Evolutionary conservation across 2,329 filamentous ascomycete genomes (phyloP).

Genomic region (Parastagonospora avenae): DNA sequence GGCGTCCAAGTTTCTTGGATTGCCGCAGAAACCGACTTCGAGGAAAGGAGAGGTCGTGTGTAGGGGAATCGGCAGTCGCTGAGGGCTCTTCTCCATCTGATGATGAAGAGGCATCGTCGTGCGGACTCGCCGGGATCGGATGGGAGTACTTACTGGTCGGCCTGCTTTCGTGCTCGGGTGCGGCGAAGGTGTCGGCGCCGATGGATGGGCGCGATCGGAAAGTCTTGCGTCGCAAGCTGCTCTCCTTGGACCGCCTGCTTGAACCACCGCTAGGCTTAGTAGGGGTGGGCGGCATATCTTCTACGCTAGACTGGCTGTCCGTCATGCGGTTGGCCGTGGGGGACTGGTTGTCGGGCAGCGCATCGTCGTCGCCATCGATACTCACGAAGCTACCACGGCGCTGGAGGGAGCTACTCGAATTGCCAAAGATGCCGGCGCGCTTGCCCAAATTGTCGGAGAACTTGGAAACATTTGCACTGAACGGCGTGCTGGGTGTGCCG

Average conservation of each 20-base stretch:
- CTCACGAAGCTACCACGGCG: conserved; percentile 77
- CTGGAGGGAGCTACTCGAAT: conserved; percentile 56
- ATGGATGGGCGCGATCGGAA: conserved; percentile 54
- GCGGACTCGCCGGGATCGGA: neutral
- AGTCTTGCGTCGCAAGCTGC: conserved; percentile 57
- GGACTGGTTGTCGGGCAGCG: conserved; percentile 53
- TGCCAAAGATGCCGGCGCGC: conserved; percentile 67
- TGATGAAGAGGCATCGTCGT: conserved; percentile 38
- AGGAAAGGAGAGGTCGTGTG: conserved; percentile 35
- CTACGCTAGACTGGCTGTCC: conserved; percentile 63
- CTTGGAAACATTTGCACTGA: conserved; percentile 67
- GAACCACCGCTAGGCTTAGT: conserved; percentile 70
- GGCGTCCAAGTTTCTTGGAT: conserved; percentile 41
- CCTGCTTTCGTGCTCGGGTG: conserved; percentile 39
- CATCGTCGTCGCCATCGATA: conserved; percentile 75
- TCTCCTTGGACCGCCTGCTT: conserved; percentile 55
- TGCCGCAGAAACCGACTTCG: conserved; percentile 48
- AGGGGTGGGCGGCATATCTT: conserved; percentile 90
- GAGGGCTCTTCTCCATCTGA: conserved; percentile 40
- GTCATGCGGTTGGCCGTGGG: conserved; percentile 58
- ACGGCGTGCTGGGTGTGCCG: conserved; percentile 79
- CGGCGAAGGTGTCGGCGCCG: conserved; percentile 54
- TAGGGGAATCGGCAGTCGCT: conserved; percentile 27
- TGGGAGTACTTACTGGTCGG: conserved; percentile 46
- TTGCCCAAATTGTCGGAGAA: conserved; percentile 71